Evolutionary conservation across 164 flowering plant genomes (phyloP).

Genomic region (Brasenia schreberi): DNA sequence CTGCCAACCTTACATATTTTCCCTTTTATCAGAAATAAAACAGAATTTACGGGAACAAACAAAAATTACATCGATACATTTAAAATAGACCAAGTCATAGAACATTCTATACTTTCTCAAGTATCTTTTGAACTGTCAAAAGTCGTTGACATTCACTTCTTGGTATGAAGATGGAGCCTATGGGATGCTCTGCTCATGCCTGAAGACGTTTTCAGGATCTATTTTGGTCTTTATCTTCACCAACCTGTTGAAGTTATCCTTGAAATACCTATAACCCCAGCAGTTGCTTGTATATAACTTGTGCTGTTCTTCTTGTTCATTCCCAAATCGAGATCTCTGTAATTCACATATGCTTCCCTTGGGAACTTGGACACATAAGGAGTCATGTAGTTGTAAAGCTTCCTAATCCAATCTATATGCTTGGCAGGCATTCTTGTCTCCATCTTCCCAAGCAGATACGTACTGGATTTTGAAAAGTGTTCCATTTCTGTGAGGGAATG

Average conservation of each 20-base stretch:
- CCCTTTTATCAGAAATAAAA: no score
- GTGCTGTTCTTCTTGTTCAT: no score
- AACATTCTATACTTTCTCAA: no score
- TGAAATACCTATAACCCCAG: conserved; percentile 15
- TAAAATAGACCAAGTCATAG: no score
- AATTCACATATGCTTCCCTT: conserved; percentile 14
- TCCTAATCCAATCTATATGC: conserved; percentile 14
- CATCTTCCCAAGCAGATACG: conserved; percentile 4
- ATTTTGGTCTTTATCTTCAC: no score
- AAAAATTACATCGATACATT: no score
- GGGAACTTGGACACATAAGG: conserved; percentile 13
- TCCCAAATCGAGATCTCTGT: conserved; percentile 16
- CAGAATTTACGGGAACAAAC: no score
- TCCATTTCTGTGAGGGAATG: conserved; percentile 16
- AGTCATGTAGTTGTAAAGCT: conserved; percentile 15
- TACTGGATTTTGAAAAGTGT: conserved; percentile 9
- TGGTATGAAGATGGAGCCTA: no score
- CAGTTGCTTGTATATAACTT: no score
- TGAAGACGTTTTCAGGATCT: conserved; percentile 15
- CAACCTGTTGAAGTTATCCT: conserved; percentile 18
- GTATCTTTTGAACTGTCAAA: no score
- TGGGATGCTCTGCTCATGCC: conserved; percentile 14
- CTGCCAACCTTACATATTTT: no score
- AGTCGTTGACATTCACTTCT: no score
- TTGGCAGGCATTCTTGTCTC: background rate